Evolutionary conservation across 176 grass and related monocot species (phyloP).

Genomic region (Oryza coarctata): DNA sequence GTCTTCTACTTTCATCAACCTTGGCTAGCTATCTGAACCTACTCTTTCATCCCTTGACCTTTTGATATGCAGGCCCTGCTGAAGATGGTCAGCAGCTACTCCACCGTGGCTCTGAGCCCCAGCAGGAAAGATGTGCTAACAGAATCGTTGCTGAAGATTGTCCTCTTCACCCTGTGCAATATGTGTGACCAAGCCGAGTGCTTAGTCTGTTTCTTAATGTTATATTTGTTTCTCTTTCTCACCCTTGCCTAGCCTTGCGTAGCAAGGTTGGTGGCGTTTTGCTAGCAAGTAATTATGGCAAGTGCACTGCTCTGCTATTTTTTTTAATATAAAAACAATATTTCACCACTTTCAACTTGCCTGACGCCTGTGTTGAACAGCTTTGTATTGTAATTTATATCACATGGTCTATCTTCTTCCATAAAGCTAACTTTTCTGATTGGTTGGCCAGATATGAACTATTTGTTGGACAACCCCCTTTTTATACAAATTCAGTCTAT

Average conservation of each 20-base stretch:
- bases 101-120: conserved; percentile 64
- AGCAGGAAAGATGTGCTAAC: conserved; percentile 64
- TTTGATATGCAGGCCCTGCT: conserved; percentile 61
- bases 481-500: conserved; percentile 99
- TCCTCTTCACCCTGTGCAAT: conserved; percentile 81
- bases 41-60: not conserved
- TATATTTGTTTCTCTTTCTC: too few relatives aligned
- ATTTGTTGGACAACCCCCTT: conserved; percentile 96
- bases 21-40: not conserved
- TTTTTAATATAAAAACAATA: not conserved
- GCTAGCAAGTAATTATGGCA: not conserved
- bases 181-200: conserved; percentile 67
- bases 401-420: not conserved
- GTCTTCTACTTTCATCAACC: not conserved
- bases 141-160: conserved; percentile 77
- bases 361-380: not conserved
- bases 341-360: conserved; percentile 1
- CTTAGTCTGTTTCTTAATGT: not conserved
- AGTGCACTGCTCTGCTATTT: not conserved
- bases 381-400: not conserved
- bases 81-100: conserved; percentile 73
- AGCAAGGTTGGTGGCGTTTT: too few relatives aligned
- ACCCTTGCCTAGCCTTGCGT: too few relatives aligned
- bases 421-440: conserved; percentile 33
- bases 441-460: conserved; percentile 72